phyloP scores from a whole-genome alignment of 2,329 filamentous ascomycete species.

The Verticillium longisporum region DNA sequence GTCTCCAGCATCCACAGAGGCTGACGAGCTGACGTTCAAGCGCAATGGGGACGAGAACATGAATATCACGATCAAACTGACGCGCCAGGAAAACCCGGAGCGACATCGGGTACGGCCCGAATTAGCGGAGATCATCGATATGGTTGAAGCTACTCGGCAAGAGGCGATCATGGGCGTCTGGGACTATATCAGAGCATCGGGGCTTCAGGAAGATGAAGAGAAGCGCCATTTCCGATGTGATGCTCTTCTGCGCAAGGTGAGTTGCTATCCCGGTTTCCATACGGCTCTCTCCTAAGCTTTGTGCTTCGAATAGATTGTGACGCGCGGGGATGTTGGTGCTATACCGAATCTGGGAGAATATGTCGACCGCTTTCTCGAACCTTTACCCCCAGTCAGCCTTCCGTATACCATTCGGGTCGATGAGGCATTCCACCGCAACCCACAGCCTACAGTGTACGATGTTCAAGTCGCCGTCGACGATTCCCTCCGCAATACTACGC shows the following conservation, averaged over 20 bases:
- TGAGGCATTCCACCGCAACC: slow-evolving; percentile 67
- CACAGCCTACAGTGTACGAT: slow-evolving; percentile 81
- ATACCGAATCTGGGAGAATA: slow-evolving; percentile 82
- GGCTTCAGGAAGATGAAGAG: slow-evolving; percentile 89
- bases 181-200: slow-evolving; percentile 86
- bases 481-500: slow-evolving; percentile 63
- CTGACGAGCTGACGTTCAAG: slow-evolving; percentile 88
- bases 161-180: slow-evolving; percentile 88
- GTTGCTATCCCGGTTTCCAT: slow-evolving; percentile 16
- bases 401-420: slow-evolving; percentile 93
- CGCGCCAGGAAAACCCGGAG: slow-evolving; percentile 78
- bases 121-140: slow-evolving; percentile 78
- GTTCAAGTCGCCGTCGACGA: slow-evolving; percentile 80
- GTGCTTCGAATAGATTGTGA: slow-evolving; percentile 53
- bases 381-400: slow-evolving; percentile 75
- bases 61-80: slow-evolving; percentile 83
- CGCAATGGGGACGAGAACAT: slow-evolving; percentile 86
- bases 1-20: slow-evolving; percentile 45
- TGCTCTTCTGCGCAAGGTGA: slow-evolving; percentile 68
- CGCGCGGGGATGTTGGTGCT: slow-evolving; percentile 67
- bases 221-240: slow-evolving; percentile 90
- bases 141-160: slow-evolving; percentile 77
- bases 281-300: not conserved
- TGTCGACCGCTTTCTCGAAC: slow-evolving; percentile 69
- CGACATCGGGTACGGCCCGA: slow-evolving; percentile 73